A percentile compares a stretch with the other conserved stretches of the same genome.
Evolutionary conservation across 306 rosid species (phyloP).

Genomic region (Rubus idaeus): DNA sequence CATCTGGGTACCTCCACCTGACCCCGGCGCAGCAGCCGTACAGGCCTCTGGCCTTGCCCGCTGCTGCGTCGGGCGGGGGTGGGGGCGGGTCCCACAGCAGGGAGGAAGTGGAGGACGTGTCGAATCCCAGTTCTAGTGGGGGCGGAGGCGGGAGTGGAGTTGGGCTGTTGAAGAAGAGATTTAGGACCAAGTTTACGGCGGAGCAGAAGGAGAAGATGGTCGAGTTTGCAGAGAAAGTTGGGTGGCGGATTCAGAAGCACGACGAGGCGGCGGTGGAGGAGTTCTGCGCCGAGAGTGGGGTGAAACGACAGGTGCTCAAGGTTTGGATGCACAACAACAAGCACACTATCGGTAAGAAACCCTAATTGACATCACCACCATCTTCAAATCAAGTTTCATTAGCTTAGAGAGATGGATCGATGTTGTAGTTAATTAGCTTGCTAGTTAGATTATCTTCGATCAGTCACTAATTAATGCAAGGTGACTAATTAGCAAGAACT

Average conservation of each 20-base stretch:
- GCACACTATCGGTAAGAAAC: constrained; percentile 86
- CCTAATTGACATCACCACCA: constrained; percentile 16
- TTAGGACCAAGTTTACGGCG: constrained; percentile 63
- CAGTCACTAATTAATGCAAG: neutral
- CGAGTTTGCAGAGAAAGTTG: constrained; percentile 63
- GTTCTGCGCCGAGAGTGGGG: constrained; percentile 53
- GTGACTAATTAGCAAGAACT: neutral
- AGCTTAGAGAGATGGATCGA: neutral
- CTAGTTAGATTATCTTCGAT: neutral
- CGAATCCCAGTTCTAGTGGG: constrained; percentile 82
- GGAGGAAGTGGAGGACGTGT: constrained; percentile 58
- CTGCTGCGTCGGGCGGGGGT: constrained; percentile 26
- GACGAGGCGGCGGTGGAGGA: constrained; percentile 70
- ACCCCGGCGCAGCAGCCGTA: constrained; percentile 37
- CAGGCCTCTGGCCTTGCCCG: constrained; percentile 54
- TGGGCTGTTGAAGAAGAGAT: constrained; percentile 56
- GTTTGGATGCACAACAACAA: constrained; percentile 98
- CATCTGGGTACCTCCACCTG: constrained; percentile 57
- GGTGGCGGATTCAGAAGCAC: constrained; percentile 87
- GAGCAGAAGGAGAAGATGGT: constrained; percentile 90
- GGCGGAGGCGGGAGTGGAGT: constrained; percentile 54
- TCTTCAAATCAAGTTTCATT: neutral
- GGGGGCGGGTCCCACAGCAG: constrained; percentile 41
- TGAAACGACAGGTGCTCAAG: constrained; percentile 70
- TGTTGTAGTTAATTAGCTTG: neutral